Evolutionary conservation across 2,329 filamentous ascomycete genomes (phyloP).

Genomic region (Pyrenochaeta sp.): DNA sequence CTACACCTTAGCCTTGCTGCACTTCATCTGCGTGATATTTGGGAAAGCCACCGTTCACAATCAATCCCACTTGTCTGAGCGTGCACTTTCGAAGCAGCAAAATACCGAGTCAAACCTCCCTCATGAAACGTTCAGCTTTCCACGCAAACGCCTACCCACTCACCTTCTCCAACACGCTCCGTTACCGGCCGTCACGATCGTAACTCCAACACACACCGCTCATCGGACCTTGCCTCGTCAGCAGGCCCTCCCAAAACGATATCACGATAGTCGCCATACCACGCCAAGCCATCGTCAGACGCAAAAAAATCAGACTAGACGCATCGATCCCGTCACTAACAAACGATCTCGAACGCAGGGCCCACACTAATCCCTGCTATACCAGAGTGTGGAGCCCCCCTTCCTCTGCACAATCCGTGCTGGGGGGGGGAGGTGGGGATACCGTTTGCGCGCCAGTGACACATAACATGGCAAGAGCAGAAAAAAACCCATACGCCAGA

Average conservation of each 20-base stretch:
- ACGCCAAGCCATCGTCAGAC: neutral
- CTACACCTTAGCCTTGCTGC: too few relatives aligned
- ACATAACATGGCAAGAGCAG: conserved; percentile 1
- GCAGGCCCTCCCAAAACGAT: neutral
- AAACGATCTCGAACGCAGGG: neutral
- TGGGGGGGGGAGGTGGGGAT: too few relatives aligned
- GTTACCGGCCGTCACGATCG: neutral
- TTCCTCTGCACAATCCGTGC: too few relatives aligned
- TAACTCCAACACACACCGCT: neutral
- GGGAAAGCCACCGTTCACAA: too few relatives aligned
- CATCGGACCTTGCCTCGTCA: neutral
- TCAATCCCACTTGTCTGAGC: neutral
- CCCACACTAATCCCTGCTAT: neutral
- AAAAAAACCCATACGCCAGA: too few relatives aligned
- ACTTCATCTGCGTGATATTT: neutral
- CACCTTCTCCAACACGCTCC: neutral
- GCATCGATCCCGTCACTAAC: neutral
- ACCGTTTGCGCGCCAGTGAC: conserved; percentile 4
- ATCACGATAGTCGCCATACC: conserved; percentile 1
- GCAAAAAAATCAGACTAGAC: neutral
- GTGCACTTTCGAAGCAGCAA: neutral
- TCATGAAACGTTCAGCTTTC: neutral
- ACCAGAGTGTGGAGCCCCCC: too few relatives aligned
- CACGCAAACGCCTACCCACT: neutral
- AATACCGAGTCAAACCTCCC: neutral